Evolutionary conservation across 108 stramenopile genomes (phyloP).

Genomic region (Phaeodactylum tricornutum): DNA sequence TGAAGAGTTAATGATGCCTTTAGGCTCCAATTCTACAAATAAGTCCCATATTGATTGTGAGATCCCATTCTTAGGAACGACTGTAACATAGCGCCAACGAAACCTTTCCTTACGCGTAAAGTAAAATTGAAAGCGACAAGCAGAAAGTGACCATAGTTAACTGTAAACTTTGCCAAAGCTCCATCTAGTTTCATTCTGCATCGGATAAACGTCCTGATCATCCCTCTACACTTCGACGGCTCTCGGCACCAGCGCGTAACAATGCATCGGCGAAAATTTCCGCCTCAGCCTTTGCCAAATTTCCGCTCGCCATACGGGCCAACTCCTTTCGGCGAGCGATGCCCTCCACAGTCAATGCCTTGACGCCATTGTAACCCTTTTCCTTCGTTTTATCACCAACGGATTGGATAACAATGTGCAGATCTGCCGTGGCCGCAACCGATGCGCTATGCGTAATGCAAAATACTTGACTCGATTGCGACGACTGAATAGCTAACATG

Average conservation of each 20-base stretch:
- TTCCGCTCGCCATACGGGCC: conserved; percentile 71
- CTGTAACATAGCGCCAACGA: too few species aligned
- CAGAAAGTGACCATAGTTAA: too few species aligned
- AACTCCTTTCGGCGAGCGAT: conserved; percentile 50
- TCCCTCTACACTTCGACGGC: too few species aligned
- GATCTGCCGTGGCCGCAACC: conserved; percentile 62
- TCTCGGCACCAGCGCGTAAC: conserved; percentile 41
- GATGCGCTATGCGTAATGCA: conserved; percentile 76
- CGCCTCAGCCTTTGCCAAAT: conserved; percentile 62
- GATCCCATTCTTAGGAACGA: too few species aligned
- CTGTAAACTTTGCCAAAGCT: too few species aligned
- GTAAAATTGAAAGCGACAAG: too few species aligned
- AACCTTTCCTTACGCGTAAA: too few species aligned
- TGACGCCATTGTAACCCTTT: conserved; percentile 9
- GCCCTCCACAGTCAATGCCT: conserved; percentile 32
- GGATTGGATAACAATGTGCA: conserved; percentile 54
- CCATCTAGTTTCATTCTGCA: too few species aligned
- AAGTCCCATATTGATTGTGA: too few species aligned
- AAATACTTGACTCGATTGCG: conserved; percentile 45
- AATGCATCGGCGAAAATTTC: conserved; percentile 69
- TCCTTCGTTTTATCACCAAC: background rate
- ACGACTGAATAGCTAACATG: conserved; percentile 58
- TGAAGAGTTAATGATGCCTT: too few species aligned
- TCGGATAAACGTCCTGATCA: too few species aligned
- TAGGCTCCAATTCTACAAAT: too few species aligned